phyloP scores from a whole-genome alignment of 2,329 filamentous ascomycete genomes.

The Phyllosticta ampelicida region DNA sequence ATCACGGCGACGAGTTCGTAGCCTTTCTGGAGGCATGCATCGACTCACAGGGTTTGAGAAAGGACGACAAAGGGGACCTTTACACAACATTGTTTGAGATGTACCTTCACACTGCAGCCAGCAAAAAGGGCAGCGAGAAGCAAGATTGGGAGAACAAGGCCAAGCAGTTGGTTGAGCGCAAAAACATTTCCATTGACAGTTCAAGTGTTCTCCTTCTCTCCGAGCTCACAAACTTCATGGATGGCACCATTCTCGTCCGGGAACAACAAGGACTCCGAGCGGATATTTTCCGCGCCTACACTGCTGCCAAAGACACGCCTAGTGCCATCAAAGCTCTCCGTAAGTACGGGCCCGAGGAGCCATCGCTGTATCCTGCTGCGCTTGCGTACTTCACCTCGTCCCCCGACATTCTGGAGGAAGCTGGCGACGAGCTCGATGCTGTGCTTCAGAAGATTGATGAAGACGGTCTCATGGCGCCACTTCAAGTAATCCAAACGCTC shows the following conservation, averaged over 20 bases:
- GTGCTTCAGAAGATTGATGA: conserved; percentile 80
- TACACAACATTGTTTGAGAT: conserved; percentile 97
- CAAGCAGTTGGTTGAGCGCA: conserved; percentile 73
- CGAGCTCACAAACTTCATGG: conserved; percentile 78
- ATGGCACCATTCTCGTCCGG: conserved; percentile 83
- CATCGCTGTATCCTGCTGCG: conserved; percentile 83
- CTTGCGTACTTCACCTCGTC: conserved; percentile 89
- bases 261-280: conserved; percentile 87
- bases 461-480: conserved; percentile 84
- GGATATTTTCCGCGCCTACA: conserved; percentile 96
- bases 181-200: conserved; percentile 71
- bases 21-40: conserved; percentile 84
- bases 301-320: conserved; percentile 77
- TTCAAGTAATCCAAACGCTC: conserved; percentile 93
- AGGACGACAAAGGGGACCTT: conserved; percentile 70
- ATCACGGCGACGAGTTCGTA: conserved; percentile 86
- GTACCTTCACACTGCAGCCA: conserved; percentile 82
- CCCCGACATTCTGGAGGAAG: conserved; percentile 68
- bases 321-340: conserved; percentile 81
- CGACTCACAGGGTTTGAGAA: conserved; percentile 56
- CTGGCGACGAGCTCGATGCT: conserved; percentile 68
- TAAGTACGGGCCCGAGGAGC: conserved; percentile 87
- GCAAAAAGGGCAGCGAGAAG: conserved; percentile 58
- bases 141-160: conserved; percentile 84
- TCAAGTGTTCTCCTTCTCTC: conserved; percentile 91